Percentiles rank a stretch among this genome's conserved stretches.
phyloP scores from a whole-genome alignment of 2,329 filamentous ascomycete species.

The Pyricularia pennisetigena region DNA sequence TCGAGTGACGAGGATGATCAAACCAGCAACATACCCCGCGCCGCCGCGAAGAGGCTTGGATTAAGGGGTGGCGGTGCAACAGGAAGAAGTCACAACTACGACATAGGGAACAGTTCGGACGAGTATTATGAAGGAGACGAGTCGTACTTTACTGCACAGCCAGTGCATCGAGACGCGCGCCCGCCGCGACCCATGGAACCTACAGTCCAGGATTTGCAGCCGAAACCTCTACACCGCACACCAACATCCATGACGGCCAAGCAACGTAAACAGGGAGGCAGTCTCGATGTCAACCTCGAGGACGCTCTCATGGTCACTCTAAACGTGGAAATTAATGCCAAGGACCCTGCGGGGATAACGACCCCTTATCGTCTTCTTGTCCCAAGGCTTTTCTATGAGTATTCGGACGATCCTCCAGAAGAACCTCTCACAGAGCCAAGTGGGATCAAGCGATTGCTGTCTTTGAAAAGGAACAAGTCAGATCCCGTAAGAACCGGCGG shows the following conservation, averaged over 20 bases:
- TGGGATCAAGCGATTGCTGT: conserved; percentile 34
- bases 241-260: conserved; percentile 60
- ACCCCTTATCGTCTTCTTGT: conserved; percentile 79
- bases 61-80: neutral
- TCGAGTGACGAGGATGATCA: conserved; percentile 25
- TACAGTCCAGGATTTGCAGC: conserved; percentile 9
- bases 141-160: conserved; percentile 39
- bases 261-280: conserved; percentile 42
- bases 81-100: neutral
- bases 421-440: conserved; percentile 15
- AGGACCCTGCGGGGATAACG: conserved; percentile 81
- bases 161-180: conserved; percentile 14
- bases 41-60: conserved; percentile 2
- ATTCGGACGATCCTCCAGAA: conserved; percentile 28
- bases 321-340: conserved; percentile 80
- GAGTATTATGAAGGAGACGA: conserved; percentile 49
- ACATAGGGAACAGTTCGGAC: conserved; percentile 16
- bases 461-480: conserved; percentile 25
- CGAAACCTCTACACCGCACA: conserved; percentile 51
- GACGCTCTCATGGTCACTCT: conserved; percentile 78
- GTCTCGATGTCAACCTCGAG: conserved; percentile 62
- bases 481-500: neutral
- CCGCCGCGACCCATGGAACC: neutral
- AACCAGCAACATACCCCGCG: neutral
- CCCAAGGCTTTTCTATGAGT: conserved; percentile 60